Evolutionary conservation across 495 filamentous ascomycete genomes (phyloP), one percentile per base, ranked within the genome.

Genomic region (Gamarada debralockiae): DNA sequence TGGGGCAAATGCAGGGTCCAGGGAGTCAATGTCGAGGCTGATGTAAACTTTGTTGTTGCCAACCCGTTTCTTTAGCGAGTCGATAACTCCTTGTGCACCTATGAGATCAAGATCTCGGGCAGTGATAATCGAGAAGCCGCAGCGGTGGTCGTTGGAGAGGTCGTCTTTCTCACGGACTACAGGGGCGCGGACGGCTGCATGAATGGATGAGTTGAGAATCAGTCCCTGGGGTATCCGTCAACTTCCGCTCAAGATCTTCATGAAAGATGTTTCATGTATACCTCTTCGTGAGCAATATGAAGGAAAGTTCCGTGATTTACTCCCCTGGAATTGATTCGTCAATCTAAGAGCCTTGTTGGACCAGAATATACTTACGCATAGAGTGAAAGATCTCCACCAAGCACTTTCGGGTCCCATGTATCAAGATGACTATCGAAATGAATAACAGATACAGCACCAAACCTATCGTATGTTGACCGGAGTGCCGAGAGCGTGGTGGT

Each of bases 1-100:
- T n/a, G 38, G 38, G 6, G 38, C 38, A 41, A 17, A 6, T 17
- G 87, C 89, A 6, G 89, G 89, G 60, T 95, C 89, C 14, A 95
- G 67, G 0, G 86, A 86, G 57, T 95, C 89, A 51, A 93, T 92
- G 58, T 95, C 89, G 41, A 93, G 90, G 48, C 79, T 86, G 33
- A 92, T 73, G 60, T 93, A 93, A 3, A 90, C 84, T 0, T 80
- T 83, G 29, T 84, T 83, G n/a, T 80, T 75, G 1, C 86, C 87
- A 5, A 93, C 86, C 5, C 87, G 71, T 1, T 85, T 76, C 44
- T 81, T 75, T 57, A 92, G 90, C 56, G 77, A 82, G 56, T 84
- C 73, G 57, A 92, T 84, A 47, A 95, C 84, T 0, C 85, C 89
- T 1, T 76, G 69, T 25, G 64, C 70, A 54, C 89, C 89, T 50